Base-by-base conservation (phyloP, 345 rosid genomes). In the Brassica rapa region DNA sequence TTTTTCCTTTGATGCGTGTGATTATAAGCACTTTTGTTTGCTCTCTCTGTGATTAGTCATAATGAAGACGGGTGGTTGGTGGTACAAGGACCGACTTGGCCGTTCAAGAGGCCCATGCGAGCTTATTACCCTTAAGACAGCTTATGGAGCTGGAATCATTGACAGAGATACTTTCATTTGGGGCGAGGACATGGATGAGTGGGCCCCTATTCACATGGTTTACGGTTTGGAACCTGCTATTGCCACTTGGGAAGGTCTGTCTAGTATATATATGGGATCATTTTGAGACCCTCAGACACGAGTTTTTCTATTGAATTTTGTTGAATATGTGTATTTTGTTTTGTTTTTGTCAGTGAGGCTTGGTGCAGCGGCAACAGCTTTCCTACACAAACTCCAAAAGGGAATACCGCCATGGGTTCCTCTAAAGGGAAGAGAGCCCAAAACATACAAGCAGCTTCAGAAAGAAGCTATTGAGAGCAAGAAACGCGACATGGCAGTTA, bases 161-260 rank as follows among this genome's bases (percentile, higher is more conserved):
- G 98, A 94, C 76, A 94, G 87, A 62, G 84, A 94, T 72, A 94
- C 98, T n/a, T 94, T 94, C 84, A 74, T 94, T 51, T 94, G 97
- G 98, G 91, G 92, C 11, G 94, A 90, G 35, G 98, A 89, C 82
- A 85, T 94, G 94, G 97, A 90, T 81, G 98, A 91, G 82, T 91
- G 97, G 98, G 96, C 90, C 4, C 98, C 98, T 1, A 94, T 94
- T 83, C 94, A 87, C 80, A 94, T 94, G 98, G 80, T 94, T 72
- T 91, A 94, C 64, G 96, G 97, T 85, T 59, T 94, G 85, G 98
- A 94, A 77, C 92, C 82, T 43, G 96, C 98, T 7, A 89, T 94
- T 82, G 97, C 94, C 63, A 89, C 96, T 74, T 94, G 98, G 98
- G 97, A 94, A 89, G 97, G 98, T 94, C 73, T 65, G 51, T 62